A percentile compares a stretch with the other conserved stretches of the same genome.
These are phyloP conservation scores for Babesia ovis DNA, from an alignment of 169 alveolate genomes.

Conservation along the genomic window DNA sequence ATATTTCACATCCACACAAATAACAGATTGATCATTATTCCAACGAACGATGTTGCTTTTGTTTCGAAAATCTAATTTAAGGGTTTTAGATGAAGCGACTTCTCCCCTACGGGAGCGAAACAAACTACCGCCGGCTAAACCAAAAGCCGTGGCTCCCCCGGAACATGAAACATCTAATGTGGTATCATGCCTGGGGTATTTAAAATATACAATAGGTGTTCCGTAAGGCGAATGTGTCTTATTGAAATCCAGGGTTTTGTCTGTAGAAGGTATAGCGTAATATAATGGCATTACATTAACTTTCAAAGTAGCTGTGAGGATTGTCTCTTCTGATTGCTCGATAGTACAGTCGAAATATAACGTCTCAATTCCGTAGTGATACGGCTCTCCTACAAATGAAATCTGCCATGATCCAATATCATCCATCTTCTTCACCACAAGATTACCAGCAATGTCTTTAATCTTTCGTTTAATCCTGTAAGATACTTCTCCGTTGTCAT, in stretches of 20 bases:
- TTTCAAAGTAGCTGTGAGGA: background rate
- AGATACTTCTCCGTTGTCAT: background rate
- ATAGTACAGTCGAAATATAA: conserved; percentile 15
- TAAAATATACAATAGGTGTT: background rate
- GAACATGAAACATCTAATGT: background rate
- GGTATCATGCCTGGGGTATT: conserved; percentile 10
- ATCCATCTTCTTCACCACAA: background rate
- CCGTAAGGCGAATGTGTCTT: background rate
- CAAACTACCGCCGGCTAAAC: too few relatives aligned
- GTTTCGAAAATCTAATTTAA: background rate
- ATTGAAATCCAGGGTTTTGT: background rate
- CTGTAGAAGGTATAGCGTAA: background rate
- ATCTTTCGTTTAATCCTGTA: background rate
- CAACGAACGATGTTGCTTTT: background rate
- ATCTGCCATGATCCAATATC: background rate
- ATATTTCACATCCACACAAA: background rate
- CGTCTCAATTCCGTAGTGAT: conserved; percentile 7
- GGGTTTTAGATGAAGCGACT: too few relatives aligned
- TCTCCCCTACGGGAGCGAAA: too few relatives aligned
- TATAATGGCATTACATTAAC: conserved; percentile 17
- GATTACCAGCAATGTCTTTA: background rate
- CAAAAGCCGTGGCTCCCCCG: too few relatives aligned
- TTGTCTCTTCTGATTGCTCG: background rate
- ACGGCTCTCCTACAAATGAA: background rate
- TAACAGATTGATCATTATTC: background rate